These are phyloP conservation scores for Scortechinia acanthostroma DNA, from an alignment of 2,329 filamentous ascomycete species.

Conservation along the genomic window DNA sequence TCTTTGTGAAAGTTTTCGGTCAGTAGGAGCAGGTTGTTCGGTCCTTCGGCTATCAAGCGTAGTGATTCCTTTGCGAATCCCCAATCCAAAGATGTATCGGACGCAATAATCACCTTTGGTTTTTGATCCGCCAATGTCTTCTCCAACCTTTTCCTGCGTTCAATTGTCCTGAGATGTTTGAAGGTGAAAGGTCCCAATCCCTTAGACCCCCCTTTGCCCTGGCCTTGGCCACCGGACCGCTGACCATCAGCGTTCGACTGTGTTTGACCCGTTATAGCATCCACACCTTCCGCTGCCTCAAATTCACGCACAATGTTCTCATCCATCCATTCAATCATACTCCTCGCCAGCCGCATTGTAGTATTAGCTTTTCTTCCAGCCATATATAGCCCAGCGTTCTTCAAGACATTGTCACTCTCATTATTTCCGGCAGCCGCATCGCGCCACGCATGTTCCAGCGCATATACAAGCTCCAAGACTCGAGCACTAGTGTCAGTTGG, in stretches of 20 bases:
- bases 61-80: slow-evolving; percentile 83
- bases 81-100: slow-evolving; percentile 86
- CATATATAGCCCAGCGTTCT: slow-evolving; percentile 63
- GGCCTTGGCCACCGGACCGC: slow-evolving; percentile 20
- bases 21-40: slow-evolving; percentile 77
- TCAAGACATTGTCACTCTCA: slow-evolving; percentile 38
- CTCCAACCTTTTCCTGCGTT: slow-evolving; percentile 74
- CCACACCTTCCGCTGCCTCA: slow-evolving; percentile 47
- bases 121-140: slow-evolving; percentile 44
- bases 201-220: slow-evolving; percentile 37
- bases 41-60: slow-evolving; percentile 65
- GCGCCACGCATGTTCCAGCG: slow-evolving; percentile 88
- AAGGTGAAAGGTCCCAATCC: slow-evolving; percentile 79
- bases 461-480: slow-evolving; percentile 82
- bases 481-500: slow-evolving; percentile 93
- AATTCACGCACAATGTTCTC: slow-evolving; percentile 89
- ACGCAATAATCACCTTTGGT: slow-evolving; percentile 79
- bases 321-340: slow-evolving; percentile 99
- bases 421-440: slow-evolving; percentile 34
- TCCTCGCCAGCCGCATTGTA: slow-evolving; percentile 82
- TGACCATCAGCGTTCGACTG: slow-evolving; percentile 33
- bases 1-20: slow-evolving; percentile 56
- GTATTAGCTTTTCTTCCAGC: slow-evolving; percentile 81
- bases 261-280: not conserved
- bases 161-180: slow-evolving; percentile 74